Base-by-base conservation (phyloP, 257 asterid species). In the Craterostigma plantagineum region DNA sequence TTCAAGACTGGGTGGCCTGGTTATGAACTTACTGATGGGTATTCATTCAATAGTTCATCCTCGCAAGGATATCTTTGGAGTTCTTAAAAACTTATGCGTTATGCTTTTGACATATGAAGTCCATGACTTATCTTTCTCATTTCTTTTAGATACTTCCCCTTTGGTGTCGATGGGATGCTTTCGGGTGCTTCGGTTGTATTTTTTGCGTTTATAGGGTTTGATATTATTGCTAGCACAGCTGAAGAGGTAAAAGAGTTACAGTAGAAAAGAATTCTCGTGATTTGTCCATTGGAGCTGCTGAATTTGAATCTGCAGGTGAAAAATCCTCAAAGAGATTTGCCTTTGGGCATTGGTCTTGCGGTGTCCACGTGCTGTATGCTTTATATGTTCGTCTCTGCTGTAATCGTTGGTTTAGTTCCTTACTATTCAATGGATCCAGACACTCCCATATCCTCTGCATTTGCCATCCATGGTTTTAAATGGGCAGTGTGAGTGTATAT, bases 381-480 rank as follows among this genome's bases (percentile, higher is more conserved):
- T 30, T 87, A 87, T 62, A 87, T 87, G 95, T 43, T 87, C 66
- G 98, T 87, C 56, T 87, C 98, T 45, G 98, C 92, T 0, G 86
- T 87, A 37, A 66, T 87, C 50, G 95, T 87, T 42, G 98, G 98
- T 51, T 68, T 87, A 50, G 98, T 87, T 33, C 98, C 98, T 12
- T 87, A 79, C 58, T 87, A 76, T 54, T 72, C 74, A 8, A 70
- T 87, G 95, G 95, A 87, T 63, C 93, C 95, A 11, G 98, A 82
- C 61, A 87, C 95, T 57, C 98, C 98, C 11, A 82, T 87, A 58
- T 82, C 98, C 34, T 82, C 98, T n/a, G 98, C 98, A 14, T 82
- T 87, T 55, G 53, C 77, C 43, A 66, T 69, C 58, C 90, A 76
- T 48, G 95, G 82, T 35, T 39, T 76, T 38, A 15, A 72, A 6